These are phyloP conservation scores for Lolium perenne DNA, from an alignment of 176 grass and related monocot genomes.

Conservation along the genomic window DNA sequence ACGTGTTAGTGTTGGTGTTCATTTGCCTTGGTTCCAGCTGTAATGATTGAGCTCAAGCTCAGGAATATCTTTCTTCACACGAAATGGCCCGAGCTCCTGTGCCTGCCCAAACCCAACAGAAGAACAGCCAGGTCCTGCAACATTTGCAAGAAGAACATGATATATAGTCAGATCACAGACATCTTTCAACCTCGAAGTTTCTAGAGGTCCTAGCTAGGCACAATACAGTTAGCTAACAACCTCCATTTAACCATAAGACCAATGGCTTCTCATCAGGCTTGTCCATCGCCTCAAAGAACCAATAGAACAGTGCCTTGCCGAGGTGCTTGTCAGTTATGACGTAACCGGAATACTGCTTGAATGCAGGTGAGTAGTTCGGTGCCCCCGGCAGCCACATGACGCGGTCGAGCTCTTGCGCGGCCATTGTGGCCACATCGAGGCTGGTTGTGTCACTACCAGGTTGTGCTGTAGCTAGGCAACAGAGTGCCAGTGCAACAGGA, in stretches of 20 bases:
- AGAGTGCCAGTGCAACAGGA: slow-evolving; percentile 12
- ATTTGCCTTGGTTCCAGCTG: slow-evolving; percentile 80
- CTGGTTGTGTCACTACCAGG: not conserved
- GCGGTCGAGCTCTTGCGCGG: slow-evolving; percentile 51
- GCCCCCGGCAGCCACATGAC: slow-evolving; percentile 49
- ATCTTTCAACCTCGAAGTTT: not conserved
- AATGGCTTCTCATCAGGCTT: slow-evolving; percentile 56
- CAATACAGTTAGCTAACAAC: slow-evolving; percentile 28
- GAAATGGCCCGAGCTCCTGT: slow-evolving; percentile 78
- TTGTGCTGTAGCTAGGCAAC: not conserved
- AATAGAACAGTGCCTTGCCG: slow-evolving; percentile 71
- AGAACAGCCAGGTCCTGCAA: slow-evolving; percentile 68
- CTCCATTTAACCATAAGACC: slow-evolving; percentile 76
- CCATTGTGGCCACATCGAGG: slow-evolving; percentile 30
- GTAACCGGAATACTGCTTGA: slow-evolving; percentile 63
- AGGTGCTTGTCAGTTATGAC: slow-evolving; percentile 52
- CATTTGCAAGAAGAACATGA: not conserved
- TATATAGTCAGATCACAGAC: not conserved
- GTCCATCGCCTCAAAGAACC: slow-evolving; percentile 65
- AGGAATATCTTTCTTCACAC: slow-evolving; percentile 75
- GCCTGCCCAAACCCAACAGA: slow-evolving; percentile 73
- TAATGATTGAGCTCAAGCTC: slow-evolving; percentile 64
- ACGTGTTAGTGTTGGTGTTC: not conserved
- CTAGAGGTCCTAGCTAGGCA: not conserved
- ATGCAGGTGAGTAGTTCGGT: slow-evolving; percentile 31